Evolutionary conservation across 768 basidiomycete species (phyloP), one percentile per base, ranked within the genome.

Genomic region (Auricularia cornea): DNA sequence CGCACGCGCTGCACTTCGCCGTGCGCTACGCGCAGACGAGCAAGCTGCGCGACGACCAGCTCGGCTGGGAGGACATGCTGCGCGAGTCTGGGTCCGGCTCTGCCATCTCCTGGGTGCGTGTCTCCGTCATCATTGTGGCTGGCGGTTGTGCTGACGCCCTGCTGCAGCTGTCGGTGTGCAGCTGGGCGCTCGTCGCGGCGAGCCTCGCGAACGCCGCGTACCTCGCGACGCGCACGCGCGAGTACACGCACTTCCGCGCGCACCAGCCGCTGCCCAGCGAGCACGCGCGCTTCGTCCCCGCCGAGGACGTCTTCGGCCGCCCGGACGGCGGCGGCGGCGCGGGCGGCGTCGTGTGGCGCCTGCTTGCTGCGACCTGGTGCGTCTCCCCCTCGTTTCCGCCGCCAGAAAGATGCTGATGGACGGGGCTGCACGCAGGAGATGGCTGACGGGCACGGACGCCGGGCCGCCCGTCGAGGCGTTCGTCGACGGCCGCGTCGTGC

Each of bases 61-160:
- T 86, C 23, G 86, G 85, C 2, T 92, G 89, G 89, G 89, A 91
- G 68, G 86, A 88, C 70, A 83, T 91, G 76, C 86, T 88, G 64
- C 80, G 81, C 63, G 88, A 88, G 70, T 83, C 60, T 28, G 28
- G 35, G 31, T n/a, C 23, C 60, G 56, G 16, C 60, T 29, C 84
- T 3, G 90, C 89, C 89, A 86, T 90, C 64, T 86, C 90, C 74
- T 93, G 91, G 91, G 91, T 90, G 61, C 66, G 72, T 69, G 63
- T 23, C 10, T 48, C 52, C 54, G 48, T 59, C 31, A 65, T 29
- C 59, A 23, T 2, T 33, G 30, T 29, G 54, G 11, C 52, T 48
- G 20, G 20, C 16, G 44, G 32, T 30, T 56, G 18, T 40, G 82
- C 86, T 1, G 70, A 83, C 59, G 88, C 31, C 75, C 90, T 31